These are phyloP conservation scores for Penstemon eatonii DNA, from an alignment of 257 asterid genomes.

Conservation along the genomic window DNA sequence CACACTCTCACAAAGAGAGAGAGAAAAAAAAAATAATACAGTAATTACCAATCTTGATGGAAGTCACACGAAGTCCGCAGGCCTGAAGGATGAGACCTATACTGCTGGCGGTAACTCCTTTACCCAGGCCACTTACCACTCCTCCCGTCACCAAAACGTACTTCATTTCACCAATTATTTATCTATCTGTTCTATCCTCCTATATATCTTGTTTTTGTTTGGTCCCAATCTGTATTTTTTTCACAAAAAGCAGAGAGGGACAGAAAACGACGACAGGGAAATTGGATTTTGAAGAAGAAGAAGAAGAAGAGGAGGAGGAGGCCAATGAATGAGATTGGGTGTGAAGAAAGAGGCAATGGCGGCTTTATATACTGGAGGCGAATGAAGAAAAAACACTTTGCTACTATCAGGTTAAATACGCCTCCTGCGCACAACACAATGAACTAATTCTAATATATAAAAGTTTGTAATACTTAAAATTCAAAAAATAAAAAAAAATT, in stretches of 20 bases:
- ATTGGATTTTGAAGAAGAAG: background rate
- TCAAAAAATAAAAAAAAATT: too few species aligned
- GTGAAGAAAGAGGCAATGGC: conserved; percentile 48
- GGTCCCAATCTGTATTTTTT: background rate
- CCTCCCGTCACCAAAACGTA: conserved; percentile 95
- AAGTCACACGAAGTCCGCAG: conserved; percentile 88
- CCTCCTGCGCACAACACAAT: background rate
- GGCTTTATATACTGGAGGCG: conserved; percentile 52
- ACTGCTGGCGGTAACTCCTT: conserved; percentile 98
- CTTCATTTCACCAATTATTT: conserved; percentile 51
- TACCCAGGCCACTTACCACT: conserved; percentile 93
- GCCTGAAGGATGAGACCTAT: conserved; percentile 88
- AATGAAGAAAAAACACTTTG: conserved; percentile 2
- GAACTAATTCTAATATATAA: background rate
- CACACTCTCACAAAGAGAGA: background rate
- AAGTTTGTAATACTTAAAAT: too few species aligned
- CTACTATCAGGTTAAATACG: conserved; percentile 29
- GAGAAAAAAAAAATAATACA: background rate
- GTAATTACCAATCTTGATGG: conserved; percentile 74
- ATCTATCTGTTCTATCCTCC: too few species aligned
- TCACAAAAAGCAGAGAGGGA: background rate
- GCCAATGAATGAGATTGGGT: conserved; percentile 7
- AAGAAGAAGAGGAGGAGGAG: background rate
- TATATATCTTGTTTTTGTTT: background rate
- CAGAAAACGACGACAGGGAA: too few species aligned